These are phyloP conservation scores for Candida sithepensis DNA, from an alignment of 805 yeast genomes.

Conservation along the genomic window DNA sequence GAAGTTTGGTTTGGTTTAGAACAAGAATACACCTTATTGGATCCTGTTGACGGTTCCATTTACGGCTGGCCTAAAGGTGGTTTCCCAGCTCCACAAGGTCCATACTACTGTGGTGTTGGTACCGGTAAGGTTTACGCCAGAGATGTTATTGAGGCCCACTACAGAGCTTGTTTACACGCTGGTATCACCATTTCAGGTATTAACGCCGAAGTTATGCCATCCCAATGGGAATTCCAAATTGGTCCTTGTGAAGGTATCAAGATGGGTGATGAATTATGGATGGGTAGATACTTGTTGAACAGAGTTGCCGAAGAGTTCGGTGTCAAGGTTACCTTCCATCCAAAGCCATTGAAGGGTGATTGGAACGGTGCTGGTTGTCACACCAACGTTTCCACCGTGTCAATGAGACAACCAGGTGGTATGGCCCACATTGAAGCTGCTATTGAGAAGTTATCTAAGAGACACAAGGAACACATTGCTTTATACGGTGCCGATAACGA, in stretches of 20 bases:
- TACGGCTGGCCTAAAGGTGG: conserved; percentile 99
- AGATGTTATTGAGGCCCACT: conserved; percentile 98
- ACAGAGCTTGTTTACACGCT: conserved; percentile 94
- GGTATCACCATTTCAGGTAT: conserved; percentile 92
- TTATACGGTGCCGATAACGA: conserved; percentile 96
- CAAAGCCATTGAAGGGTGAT: conserved; percentile 97
- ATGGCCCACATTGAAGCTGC: conserved; percentile 92
- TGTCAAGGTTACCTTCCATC: conserved; percentile 97
- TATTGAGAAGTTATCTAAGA: conserved; percentile 86
- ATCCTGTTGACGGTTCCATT: conserved; percentile 72
- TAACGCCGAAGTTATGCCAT: conserved; percentile 99
- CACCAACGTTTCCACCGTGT: conserved; percentile 92
- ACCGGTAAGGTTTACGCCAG: conserved; percentile 97
- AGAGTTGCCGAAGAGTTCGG: conserved; percentile 99
- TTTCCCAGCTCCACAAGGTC: conserved; percentile 99
- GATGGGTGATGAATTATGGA: conserved; percentile 98
- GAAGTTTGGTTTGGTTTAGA: conserved; percentile 97
- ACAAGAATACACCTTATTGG: conserved; percentile 97
- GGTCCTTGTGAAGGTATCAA: conserved; percentile 95
- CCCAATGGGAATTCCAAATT: conserved; percentile 99
- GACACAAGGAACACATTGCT: conserved; percentile 95
- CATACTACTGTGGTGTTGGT: conserved; percentile 99
- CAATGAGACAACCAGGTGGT: conserved; percentile 94
- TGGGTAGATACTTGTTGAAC: conserved; percentile 87
- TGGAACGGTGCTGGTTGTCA: conserved; percentile 99